These are phyloP conservation scores for Pseudogymnoascus sp. DNA, from an alignment of 2,329 filamentous ascomycete species.

Conservation along the genomic window DNA sequence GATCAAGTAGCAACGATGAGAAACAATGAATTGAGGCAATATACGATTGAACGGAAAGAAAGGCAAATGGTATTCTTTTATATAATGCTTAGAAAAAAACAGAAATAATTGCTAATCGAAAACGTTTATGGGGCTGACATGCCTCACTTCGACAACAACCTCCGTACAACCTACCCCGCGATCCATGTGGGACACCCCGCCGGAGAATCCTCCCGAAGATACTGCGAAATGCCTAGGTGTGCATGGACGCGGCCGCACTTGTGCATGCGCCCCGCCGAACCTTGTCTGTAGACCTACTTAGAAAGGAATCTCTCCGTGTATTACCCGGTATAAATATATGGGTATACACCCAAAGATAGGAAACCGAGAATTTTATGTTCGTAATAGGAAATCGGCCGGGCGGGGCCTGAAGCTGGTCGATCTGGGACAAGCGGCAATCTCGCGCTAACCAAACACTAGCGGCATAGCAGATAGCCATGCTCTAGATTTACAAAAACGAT, in stretches of 20 bases:
- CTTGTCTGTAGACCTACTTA: not conserved
- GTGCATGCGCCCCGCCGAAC: not conserved
- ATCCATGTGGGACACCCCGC: constrained; percentile 7
- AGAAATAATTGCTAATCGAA: not conserved
- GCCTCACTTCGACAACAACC: not conserved
- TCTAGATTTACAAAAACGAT: not conserved
- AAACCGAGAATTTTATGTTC: not conserved
- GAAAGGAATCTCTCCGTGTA: not conserved
- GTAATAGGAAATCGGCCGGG: not conserved
- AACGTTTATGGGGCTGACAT: not conserved
- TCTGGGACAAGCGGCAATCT: not conserved
- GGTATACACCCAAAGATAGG: not conserved
- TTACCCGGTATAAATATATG: not conserved
- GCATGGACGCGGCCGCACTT: not conserved
- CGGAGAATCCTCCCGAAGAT: not conserved
- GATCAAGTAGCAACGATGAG: not conserved
- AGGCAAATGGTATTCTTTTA: not conserved
- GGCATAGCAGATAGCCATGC: not conserved
- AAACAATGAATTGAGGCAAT: not conserved
- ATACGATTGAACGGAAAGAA: not conserved
- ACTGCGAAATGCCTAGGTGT: not conserved
- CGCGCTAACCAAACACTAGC: not conserved
- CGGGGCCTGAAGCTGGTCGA: not conserved
- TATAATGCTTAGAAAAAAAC: not conserved
- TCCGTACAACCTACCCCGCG: not conserved